Evolutionary conservation across 805 yeast species (phyloP), one percentile per base, ranked within the genome.

Genomic region (Pichia thaimueangensis): DNA sequence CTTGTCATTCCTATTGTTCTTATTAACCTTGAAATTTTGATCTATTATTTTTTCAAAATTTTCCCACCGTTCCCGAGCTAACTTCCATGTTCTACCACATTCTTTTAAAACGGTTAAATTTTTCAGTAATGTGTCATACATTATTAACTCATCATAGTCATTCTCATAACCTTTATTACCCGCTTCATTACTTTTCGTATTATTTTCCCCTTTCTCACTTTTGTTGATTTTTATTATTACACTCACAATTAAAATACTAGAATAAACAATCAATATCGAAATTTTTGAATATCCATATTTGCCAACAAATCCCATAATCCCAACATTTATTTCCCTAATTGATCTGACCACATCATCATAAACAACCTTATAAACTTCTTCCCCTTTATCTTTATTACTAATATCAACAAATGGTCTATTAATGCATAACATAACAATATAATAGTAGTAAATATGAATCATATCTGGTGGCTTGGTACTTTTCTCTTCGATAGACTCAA

Each of bases 401-500:
- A 28, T 28, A 21, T 21, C 32, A 9, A 46, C 69, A 50, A 78
- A 78, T 2, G 82, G 83, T 32, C 80, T 64, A 52, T 78, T 78
- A 40, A 78, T 67, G 43, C 83, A 77, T n/a, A 79, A 60, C 15
- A 73, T 57, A 2, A 76, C 70, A 35, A 79, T 70, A 52, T 78
- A 79, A 55, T 78, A 79, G 51, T 74, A 76, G 51, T 74, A 76
- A 52, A 76, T 64, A 35, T 77, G 71, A 37, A 73, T 66, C 33
- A 76, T 66, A 17, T 68, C 62, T 2, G 57, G 75, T 0, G 82
- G 82, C 49, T 76, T 77, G 15, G 23, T 28, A n/a, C 32, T 16
- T 21, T 27, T 25, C 6, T 5, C 11, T 27, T 21, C n/a, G 13
- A 36, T 5, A 13, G 17, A 19, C 6, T 22, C 24, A 4, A 13